These are phyloP conservation scores for Botrytis fabae DNA, from an alignment of 2,329 filamentous ascomycete species.

Conservation along the genomic window DNA sequence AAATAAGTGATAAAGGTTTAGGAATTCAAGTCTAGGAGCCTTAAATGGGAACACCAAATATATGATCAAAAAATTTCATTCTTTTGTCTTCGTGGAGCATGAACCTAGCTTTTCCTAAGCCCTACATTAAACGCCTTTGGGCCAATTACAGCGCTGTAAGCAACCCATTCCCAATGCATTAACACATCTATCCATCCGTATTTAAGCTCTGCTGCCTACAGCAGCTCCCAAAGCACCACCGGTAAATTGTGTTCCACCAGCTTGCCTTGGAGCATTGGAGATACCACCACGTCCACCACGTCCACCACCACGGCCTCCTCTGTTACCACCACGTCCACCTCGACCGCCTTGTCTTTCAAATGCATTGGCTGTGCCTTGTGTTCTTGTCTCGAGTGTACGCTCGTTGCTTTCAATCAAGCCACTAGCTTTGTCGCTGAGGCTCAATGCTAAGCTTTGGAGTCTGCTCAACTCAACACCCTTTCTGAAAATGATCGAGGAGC, in stretches of 20 bases:
- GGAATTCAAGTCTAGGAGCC: background rate
- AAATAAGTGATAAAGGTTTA: background rate
- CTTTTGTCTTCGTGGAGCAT: slow-evolving; percentile 17
- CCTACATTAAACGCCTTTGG: slow-evolving; percentile 39
- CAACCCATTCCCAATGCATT: slow-evolving; percentile 40
- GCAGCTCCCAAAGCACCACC: slow-evolving; percentile 74
- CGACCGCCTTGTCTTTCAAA: slow-evolving; percentile 90
- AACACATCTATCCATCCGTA: slow-evolving; percentile 28
- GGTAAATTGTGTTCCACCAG: slow-evolving; percentile 76
- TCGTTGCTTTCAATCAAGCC: slow-evolving; percentile 96
- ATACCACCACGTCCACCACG: slow-evolving; percentile 58
- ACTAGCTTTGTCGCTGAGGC: slow-evolving; percentile 93
- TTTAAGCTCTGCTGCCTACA: slow-evolving; percentile 54
- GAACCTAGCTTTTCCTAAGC: slow-evolving; percentile 38
- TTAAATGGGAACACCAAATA: background rate
- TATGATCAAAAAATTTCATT: slow-evolving; percentile 13
- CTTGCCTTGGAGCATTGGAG: slow-evolving; percentile 63
- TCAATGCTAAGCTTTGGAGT: slow-evolving; percentile 91
- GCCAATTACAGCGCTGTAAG: slow-evolving; percentile 35
- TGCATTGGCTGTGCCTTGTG: slow-evolving; percentile 90
- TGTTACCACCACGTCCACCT: slow-evolving; percentile 65
- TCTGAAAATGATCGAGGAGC: slow-evolving; percentile 95
- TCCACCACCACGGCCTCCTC: slow-evolving; percentile 63
- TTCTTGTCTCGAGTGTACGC: slow-evolving; percentile 93
- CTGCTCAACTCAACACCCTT: slow-evolving; percentile 98